Evolutionary conservation across 2,329 filamentous ascomycete genomes (phyloP).

Genomic region (Aspergillus calidoustus): DNA sequence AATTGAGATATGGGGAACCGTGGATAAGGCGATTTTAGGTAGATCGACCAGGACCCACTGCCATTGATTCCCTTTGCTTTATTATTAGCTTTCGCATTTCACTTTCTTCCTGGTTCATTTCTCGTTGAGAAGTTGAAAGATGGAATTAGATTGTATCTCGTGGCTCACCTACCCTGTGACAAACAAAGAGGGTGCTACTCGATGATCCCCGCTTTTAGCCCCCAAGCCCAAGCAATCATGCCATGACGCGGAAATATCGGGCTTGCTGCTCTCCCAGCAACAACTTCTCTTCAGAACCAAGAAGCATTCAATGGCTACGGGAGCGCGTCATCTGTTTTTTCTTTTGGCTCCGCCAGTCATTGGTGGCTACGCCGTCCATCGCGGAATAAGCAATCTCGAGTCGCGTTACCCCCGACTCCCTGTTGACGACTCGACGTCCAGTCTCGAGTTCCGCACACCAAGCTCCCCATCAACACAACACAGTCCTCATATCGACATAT

Average conservation of each 20-base stretch:
- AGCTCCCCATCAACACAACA: conserved; percentile 22
- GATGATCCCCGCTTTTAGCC: background rate
- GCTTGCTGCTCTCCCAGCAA: background rate
- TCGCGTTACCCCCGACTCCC: conserved; percentile 31
- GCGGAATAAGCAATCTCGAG: conserved; percentile 30
- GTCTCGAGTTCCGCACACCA: conserved; percentile 25
- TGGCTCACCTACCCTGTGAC: too few species aligned
- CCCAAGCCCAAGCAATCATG: background rate
- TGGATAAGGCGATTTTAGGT: too few species aligned
- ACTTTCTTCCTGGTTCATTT: background rate
- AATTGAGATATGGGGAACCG: background rate
- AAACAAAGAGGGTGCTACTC: background rate
- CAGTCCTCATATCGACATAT: conserved; percentile 33
- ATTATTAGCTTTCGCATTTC: background rate
- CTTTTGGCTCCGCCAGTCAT: conserved; percentile 20
- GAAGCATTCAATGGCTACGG: background rate
- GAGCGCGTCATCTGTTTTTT: conserved; percentile 15
- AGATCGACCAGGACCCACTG: too few species aligned
- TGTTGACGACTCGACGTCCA: conserved; percentile 21
- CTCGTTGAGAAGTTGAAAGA: background rate
- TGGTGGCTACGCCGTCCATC: conserved; percentile 27
- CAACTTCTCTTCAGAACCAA: background rate
- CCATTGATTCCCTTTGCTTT: too few species aligned
- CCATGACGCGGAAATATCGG: background rate
- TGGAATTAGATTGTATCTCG: too few species aligned